Conservation (phyloP, 805 yeast species). For the Wickerhamomyces chaumierensis region DNA sequence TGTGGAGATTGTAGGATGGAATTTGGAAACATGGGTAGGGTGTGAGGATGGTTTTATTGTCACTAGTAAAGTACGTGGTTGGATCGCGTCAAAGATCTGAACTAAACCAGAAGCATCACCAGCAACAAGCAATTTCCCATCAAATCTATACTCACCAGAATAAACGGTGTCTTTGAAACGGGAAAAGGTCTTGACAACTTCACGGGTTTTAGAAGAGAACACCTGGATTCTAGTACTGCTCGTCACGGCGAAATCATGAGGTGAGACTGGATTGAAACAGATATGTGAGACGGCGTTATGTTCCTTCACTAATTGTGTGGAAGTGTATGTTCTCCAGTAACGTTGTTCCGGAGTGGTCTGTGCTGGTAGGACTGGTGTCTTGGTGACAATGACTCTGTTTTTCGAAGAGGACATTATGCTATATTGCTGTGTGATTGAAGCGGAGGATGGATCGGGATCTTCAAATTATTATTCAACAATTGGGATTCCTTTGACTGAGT, state of each 20-base stretch:
- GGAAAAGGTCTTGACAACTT: slow-evolving; percentile 74
- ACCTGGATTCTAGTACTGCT: slow-evolving; percentile 87
- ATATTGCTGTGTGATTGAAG: no score
- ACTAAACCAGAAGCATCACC: slow-evolving; percentile 94
- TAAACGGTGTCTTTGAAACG: slow-evolving; percentile 89
- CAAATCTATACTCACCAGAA: slow-evolving; percentile 82
- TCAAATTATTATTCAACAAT: no score
- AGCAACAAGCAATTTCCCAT: slow-evolving; percentile 85
- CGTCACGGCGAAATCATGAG: slow-evolving; percentile 89
- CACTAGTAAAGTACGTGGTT: slow-evolving; percentile 68
- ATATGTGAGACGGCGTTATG: slow-evolving; percentile 86
- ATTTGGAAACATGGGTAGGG: slow-evolving; percentile 89
- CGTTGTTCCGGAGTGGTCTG: slow-evolving; percentile 87
- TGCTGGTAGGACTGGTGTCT: slow-evolving; percentile 70
- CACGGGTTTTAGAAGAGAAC: slow-evolving; percentile 88
- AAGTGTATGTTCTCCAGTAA: slow-evolving; percentile 82
- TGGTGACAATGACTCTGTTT: slow-evolving; percentile 51
- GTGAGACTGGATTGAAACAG: slow-evolving; percentile 73
- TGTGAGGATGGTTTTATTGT: slow-evolving; percentile 75
- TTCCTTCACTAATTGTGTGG: slow-evolving; percentile 86
- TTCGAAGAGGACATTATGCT: slow-evolving; percentile 71
- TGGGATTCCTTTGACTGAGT: no score
- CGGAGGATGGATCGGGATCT: no score
- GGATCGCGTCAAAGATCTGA: slow-evolving; percentile 77
- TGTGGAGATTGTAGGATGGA: slow-evolving; percentile 68